A percentile compares a stretch with the other conserved stretches of the same genome.
These are phyloP conservation scores for Trametes gibbosa DNA, from an alignment of 768 basidiomycete species.

Conservation along the genomic window DNA sequence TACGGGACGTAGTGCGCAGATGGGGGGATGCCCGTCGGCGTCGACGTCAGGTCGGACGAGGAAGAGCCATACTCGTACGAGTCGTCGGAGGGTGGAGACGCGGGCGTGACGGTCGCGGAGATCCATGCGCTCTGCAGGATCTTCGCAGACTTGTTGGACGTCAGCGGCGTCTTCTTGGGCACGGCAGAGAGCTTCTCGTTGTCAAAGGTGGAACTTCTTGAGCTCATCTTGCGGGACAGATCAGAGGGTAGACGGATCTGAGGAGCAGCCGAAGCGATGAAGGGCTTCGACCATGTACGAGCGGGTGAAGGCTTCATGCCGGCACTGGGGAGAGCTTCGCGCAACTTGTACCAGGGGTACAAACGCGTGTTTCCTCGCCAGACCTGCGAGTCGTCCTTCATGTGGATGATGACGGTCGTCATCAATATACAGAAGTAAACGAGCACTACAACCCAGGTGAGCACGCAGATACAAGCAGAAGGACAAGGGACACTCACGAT, in stretches of 20 bases:
- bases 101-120: slow-evolving; percentile 18
- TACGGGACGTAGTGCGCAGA: slow-evolving; percentile 20
- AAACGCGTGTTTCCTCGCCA: slow-evolving; percentile 51
- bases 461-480: not conserved
- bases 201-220: slow-evolving; percentile 4
- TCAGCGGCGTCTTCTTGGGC: slow-evolving; percentile 3
- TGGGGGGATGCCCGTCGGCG: slow-evolving; percentile 14
- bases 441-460: slow-evolving; percentile 42
- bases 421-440: slow-evolving; percentile 53
- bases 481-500: slow-evolving; percentile 5
- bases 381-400: slow-evolving; percentile 44
- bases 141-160: slow-evolving; percentile 17
- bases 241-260: slow-evolving; percentile 14
- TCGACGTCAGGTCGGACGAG: slow-evolving; percentile 19
- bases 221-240: not conserved
- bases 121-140: slow-evolving; percentile 20
- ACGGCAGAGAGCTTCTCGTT: slow-evolving; percentile 14
- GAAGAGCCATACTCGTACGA: slow-evolving; percentile 11
- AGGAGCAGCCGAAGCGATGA: slow-evolving; percentile 5
- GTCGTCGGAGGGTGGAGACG: slow-evolving; percentile 14
- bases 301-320: slow-evolving; percentile 34
- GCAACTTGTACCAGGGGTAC: slow-evolving; percentile 36
- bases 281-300: slow-evolving; percentile 35
- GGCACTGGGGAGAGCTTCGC: slow-evolving; percentile 31
- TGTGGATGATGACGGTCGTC: slow-evolving; percentile 41